These are phyloP conservation scores for Batkoa obscura DNA, from an alignment of 371 early-diverging fungal species.

Conservation along the genomic window DNA sequence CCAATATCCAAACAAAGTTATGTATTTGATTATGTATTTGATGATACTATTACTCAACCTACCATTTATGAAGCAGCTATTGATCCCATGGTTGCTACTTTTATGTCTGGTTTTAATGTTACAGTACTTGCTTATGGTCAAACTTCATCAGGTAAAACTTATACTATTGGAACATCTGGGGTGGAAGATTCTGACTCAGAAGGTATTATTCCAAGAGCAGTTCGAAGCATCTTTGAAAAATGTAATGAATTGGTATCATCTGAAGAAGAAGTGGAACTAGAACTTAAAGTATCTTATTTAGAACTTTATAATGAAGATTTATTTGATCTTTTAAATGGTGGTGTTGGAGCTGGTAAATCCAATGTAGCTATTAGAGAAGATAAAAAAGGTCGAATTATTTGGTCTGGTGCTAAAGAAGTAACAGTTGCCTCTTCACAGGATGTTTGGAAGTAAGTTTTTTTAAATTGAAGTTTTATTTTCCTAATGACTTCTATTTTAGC, in stretches of 20 bases:
- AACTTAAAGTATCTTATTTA: conserved; percentile 41
- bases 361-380: conserved; percentile 64
- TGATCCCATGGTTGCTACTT: not conserved
- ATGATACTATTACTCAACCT: not conserved
- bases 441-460: conserved; percentile 19
- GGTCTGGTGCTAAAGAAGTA: conserved; percentile 76
- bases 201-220: conserved; percentile 4
- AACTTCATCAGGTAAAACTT: conserved; percentile 97
- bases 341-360: conserved; percentile 5
- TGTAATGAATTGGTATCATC: not conserved
- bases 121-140: conserved; percentile 19
- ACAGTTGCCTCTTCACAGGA: conserved; percentile 49
- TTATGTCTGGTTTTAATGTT: not conserved
- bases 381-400: conserved; percentile 64
- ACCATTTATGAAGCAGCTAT: not conserved
- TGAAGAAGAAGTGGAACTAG: conserved; percentile 14
- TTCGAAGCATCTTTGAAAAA: not conserved
- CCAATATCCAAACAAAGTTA: not conserved
- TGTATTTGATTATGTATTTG: not conserved
- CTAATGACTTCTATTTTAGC: too few relatives aligned
- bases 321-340: conserved; percentile 45
- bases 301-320: conserved; percentile 98
- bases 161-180: conserved; percentile 89
- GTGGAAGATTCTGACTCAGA: not conserved
- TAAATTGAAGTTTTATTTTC: not conserved